Evolutionary conservation across 257 asterid species (phyloP).

Genomic region (Coffea eugenioides): DNA sequence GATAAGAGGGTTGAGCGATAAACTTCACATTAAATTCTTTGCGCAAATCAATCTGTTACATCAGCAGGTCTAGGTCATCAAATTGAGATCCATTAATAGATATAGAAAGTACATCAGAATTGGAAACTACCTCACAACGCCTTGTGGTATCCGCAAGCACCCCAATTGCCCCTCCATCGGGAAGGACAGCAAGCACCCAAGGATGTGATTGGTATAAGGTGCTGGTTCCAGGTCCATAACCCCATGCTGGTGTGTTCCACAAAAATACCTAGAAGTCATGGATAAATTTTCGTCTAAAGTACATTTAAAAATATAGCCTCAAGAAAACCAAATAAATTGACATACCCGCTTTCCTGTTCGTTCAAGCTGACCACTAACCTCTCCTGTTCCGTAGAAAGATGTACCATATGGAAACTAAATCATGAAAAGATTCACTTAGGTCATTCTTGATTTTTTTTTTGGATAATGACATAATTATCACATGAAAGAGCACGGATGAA

Average conservation of each 20-base stretch:
- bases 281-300: conserved; percentile 3
- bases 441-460: conserved; percentile 7
- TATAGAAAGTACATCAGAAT: conserved; percentile 7
- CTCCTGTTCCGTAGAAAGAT: conserved; percentile 96
- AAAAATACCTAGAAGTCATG: conserved; percentile 58
- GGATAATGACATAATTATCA: background rate
- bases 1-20: conserved; percentile 59
- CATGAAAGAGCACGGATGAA: background rate
- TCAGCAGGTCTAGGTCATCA: conserved; percentile 20
- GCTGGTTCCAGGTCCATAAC: conserved; percentile 86
- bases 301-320: background rate
- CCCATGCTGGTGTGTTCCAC: conserved; percentile 97
- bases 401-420: conserved; percentile 79
- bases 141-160: conserved; percentile 92
- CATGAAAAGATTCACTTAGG: conserved; percentile 19
- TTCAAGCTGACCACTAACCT: conserved; percentile 82
- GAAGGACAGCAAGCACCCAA: conserved; percentile 90
- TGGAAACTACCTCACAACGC: conserved; percentile 75
- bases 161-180: conserved; percentile 83
- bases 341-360: conserved; percentile 93
- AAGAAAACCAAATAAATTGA: background rate
- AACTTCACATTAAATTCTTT: conserved; percentile 60
- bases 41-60: conserved; percentile 78
- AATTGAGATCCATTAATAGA: conserved; percentile 10
- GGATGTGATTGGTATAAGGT: conserved; percentile 98